A percentile compares a stretch with the other conserved stretches of the same genome.
Evolutionary conservation across 352 stramenopile species (phyloP).

Genomic region (Phytophthora multivora): DNA sequence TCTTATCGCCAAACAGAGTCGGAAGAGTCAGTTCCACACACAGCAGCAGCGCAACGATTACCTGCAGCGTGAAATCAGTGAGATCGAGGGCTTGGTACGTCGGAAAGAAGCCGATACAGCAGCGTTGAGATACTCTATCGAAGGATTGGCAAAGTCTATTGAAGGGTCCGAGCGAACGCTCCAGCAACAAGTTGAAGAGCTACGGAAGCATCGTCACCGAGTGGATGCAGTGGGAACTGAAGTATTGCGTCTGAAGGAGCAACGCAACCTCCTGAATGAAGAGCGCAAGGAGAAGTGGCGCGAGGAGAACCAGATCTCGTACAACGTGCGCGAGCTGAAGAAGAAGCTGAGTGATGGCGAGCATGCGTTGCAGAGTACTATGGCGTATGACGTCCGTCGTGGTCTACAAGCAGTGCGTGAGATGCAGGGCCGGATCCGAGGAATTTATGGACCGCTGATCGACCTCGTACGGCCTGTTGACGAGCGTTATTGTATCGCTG

Average conservation of each 20-base stretch:
- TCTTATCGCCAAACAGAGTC: constrained; percentile 96
- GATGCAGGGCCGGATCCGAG: constrained; percentile 85
- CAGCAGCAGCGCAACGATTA: constrained; percentile 93
- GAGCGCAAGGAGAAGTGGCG: constrained; percentile 85
- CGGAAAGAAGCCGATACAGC: constrained; percentile 65
- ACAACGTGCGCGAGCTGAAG: constrained; percentile 73
- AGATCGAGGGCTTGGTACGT: constrained; percentile 63
- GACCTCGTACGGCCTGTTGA: constrained; percentile 93
- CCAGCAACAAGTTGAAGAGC: constrained; percentile 47
- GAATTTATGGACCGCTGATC: constrained; percentile 96
- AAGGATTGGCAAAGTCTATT: constrained; percentile 48
- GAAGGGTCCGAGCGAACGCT: constrained; percentile 52
- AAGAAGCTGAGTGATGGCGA: constrained; percentile 81
- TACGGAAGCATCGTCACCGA: constrained; percentile 54
- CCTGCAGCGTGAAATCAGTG: constrained; percentile 64
- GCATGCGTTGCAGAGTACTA: constrained; percentile 79
- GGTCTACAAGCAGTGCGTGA: constrained; percentile 84
- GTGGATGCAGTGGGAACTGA: constrained; percentile 60
- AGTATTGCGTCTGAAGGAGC: constrained; percentile 77
- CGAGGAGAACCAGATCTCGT: constrained; percentile 75
- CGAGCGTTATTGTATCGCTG: constrained; percentile 93
- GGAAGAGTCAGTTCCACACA: constrained; percentile 94
- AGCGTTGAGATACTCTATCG: constrained; percentile 45
- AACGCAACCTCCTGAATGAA: constrained; percentile 78
- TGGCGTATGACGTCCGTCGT: constrained; percentile 86